Percentiles rank a stretch among this genome's conserved stretches.
These are phyloP conservation scores for Torulaspora franciscae DNA, from an alignment of 805 yeast species.

Conservation along the genomic window DNA sequence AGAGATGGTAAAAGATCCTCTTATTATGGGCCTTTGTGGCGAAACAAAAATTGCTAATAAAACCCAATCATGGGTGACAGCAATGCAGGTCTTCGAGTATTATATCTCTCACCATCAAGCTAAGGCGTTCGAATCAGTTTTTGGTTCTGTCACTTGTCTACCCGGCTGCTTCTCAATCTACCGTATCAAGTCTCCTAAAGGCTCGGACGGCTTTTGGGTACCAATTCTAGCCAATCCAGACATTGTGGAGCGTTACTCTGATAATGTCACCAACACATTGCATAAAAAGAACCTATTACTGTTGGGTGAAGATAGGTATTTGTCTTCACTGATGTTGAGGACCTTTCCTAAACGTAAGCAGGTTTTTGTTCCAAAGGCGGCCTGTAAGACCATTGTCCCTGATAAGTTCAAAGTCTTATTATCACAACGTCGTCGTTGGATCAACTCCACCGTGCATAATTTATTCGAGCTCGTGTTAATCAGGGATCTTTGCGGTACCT, in stretches of 20 bases:
- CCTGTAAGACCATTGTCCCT: conserved; percentile 89
- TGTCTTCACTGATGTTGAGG: conserved; percentile 77
- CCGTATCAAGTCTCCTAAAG: conserved; percentile 85
- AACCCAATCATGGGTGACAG: conserved; percentile 79
- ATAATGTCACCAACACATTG: conserved; percentile 75
- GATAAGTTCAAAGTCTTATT: conserved; percentile 69
- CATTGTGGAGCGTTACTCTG: conserved; percentile 86
- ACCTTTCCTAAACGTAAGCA: conserved; percentile 89
- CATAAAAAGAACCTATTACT: conserved; percentile 81
- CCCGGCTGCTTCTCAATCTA: conserved; percentile 96
- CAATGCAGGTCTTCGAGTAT: conserved; percentile 90
- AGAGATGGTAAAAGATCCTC: conserved; percentile 80
- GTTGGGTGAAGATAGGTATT: conserved; percentile 85
- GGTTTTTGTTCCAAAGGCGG: conserved; percentile 83
- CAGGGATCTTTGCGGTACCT: conserved; percentile 86
- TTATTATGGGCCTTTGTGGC: conserved; percentile 89
- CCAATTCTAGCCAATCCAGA: conserved; percentile 91
- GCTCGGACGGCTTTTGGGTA: conserved; percentile 77
- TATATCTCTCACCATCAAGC: conserved; percentile 92
- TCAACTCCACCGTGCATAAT: conserved; percentile 90
- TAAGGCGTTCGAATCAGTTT: conserved; percentile 90
- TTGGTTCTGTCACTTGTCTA: conserved; percentile 90
- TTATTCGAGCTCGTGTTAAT: conserved; percentile 81
- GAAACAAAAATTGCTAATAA: conserved; percentile 90
- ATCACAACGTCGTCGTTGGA: conserved; percentile 96